These are phyloP conservation scores for Karstenula rhodostoma DNA, from an alignment of 2,329 filamentous ascomycete species.

Conservation along the genomic window DNA sequence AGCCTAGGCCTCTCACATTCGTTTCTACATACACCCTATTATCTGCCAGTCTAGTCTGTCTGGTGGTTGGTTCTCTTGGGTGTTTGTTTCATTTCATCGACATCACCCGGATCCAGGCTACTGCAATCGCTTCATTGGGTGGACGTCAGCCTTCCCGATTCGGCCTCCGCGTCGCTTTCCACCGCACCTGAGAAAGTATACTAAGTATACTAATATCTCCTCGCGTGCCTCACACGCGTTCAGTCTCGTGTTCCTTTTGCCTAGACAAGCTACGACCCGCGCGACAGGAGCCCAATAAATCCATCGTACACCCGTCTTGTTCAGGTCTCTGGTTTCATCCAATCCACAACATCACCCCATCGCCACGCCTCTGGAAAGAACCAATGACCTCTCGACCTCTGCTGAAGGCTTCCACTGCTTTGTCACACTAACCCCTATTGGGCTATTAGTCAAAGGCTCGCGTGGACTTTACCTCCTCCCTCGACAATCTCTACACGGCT, in stretches of 20 bases:
- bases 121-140: slow-evolving; percentile 41
- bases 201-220: slow-evolving; percentile 38
- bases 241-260: slow-evolving; percentile 29
- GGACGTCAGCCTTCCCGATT: slow-evolving; percentile 30
- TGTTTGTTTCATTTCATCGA: slow-evolving; percentile 29
- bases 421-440: not conserved
- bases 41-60: slow-evolving; percentile 16
- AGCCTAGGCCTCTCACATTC: slow-evolving; percentile 22
- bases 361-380: slow-evolving; percentile 4
- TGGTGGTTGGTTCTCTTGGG: slow-evolving; percentile 16
- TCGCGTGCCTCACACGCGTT: slow-evolving; percentile 44
- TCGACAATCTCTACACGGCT: not conserved
- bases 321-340: not conserved
- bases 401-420: slow-evolving; percentile 2
- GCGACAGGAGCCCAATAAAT: slow-evolving; percentile 32
- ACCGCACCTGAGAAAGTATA: slow-evolving; percentile 28
- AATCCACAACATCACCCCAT: slow-evolving; percentile 12
- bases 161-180: slow-evolving; percentile 32
- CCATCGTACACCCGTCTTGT: slow-evolving; percentile 29
- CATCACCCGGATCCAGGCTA: slow-evolving; percentile 32
- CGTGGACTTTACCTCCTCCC: slow-evolving; percentile 3
- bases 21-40: slow-evolving; percentile 27
- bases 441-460: not conserved
- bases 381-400: slow-evolving; percentile 3
- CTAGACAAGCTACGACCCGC: slow-evolving; percentile 38